Percentiles rank a stretch among this genome's conserved stretches.
phyloP scores from a whole-genome alignment of 2,329 filamentous ascomycete species.

The Ascochyta koolunga region DNA sequence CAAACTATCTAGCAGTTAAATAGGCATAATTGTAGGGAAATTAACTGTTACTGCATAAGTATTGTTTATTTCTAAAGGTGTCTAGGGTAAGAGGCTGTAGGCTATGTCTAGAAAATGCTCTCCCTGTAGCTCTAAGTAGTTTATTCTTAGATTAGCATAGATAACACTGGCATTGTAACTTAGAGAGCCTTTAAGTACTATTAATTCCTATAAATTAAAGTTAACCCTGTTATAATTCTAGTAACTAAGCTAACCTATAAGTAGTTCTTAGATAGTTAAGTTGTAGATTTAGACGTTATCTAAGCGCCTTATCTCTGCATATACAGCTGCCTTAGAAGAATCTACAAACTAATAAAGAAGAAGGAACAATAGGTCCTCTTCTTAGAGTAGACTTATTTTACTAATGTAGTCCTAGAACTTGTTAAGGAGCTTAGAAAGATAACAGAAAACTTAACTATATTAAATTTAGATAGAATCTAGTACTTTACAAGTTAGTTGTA shows the following conservation, averaged over 20 bases:
- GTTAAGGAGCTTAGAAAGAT: neutral
- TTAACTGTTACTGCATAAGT: neutral
- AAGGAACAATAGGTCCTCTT: neutral
- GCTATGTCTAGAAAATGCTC: neutral
- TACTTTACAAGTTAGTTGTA: neutral
- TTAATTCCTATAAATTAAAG: neutral
- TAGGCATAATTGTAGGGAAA: neutral
- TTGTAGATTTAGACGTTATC: neutral
- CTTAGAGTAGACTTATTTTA: neutral
- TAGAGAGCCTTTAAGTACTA: neutral
- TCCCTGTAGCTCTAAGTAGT: neutral
- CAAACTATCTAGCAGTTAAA: neutral
- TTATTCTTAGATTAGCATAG: neutral
- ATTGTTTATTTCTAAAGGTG: neutral
- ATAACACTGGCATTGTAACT: neutral
- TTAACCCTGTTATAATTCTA: neutral
- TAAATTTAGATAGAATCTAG: neutral
- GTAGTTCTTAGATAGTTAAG: neutral
- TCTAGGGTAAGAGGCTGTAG: neutral
- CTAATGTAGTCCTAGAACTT: neutral
- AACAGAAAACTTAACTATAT: neutral
- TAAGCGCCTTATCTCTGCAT: neutral
- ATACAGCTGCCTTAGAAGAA: neutral
- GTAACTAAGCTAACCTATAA: neutral
- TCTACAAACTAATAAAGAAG: neutral